phyloP scores from a whole-genome alignment of 331 rosid species.

The Cydonia oblonga region DNA sequence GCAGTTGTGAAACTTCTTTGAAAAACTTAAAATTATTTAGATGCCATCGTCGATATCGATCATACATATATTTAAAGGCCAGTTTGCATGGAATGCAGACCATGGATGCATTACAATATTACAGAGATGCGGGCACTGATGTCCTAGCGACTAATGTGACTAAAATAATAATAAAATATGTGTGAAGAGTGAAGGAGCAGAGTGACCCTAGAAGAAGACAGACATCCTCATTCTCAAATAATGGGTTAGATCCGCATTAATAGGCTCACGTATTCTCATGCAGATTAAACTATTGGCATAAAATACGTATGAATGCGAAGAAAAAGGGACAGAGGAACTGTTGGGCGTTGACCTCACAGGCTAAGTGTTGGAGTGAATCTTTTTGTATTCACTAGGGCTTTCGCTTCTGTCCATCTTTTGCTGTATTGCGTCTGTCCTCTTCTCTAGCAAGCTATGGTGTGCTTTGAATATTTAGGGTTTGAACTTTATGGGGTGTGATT shows the following conservation, averaged over 20 bases:
- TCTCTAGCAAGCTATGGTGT: not conserved
- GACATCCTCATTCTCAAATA: constrained; percentile 62
- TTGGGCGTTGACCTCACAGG: constrained; percentile 47
- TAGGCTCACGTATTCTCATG: constrained; percentile 44
- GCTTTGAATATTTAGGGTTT: too few species aligned
- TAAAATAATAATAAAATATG: not conserved
- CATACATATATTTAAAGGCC: not conserved
- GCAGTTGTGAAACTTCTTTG: constrained; percentile 28
- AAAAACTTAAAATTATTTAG: not conserved
- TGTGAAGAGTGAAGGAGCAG: not conserved
- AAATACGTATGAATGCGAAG: constrained; percentile 4
- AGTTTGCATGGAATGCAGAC: constrained; percentile 1
- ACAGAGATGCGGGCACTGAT: not conserved
- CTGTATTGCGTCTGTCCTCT: not conserved
- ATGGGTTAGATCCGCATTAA: constrained; percentile 60
- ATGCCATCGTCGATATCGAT: too few species aligned
- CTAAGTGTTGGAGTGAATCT: constrained; percentile 35
- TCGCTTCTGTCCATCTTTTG: not conserved
- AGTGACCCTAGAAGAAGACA: constrained; percentile 34
- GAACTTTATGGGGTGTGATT: too few species aligned
- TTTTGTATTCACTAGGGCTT: not conserved
- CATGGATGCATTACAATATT: not conserved
- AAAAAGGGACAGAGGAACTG: constrained; percentile 22
- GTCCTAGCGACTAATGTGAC: not conserved
- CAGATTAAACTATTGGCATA: constrained; percentile 23